Evolutionary conservation across 495 filamentous ascomycete genomes (phyloP), one percentile per base, ranked within the genome.

Genomic region (Clohesyomyces aquaticus): DNA sequence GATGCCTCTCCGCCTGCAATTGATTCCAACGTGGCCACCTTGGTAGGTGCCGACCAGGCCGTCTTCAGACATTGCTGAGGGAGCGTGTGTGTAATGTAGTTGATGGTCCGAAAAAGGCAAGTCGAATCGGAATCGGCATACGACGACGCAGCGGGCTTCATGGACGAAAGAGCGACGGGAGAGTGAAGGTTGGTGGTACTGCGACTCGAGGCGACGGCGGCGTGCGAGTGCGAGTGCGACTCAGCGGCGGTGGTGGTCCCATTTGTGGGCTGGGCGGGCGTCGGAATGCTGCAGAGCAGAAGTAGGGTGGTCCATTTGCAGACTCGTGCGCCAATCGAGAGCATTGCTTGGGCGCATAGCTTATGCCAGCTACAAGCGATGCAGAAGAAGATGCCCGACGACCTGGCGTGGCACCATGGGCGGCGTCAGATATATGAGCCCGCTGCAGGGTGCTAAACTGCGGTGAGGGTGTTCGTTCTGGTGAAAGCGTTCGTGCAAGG

Each of bases 21-120:
- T 68, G 47, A 52, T 29, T 28, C 51, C 38, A 19, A 26, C n/a
- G 57, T 11, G 4, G 57, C 23, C n/a, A 16, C 29, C 21, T 10
- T 28, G 14, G 47, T 25, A 19, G 67, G 62, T n/a, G 71, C 61
- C 32, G 69, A 61, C 76, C 79, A 78, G 27, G 76, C 71, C 1
- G 81, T 83, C 55, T 78, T 80, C 47, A 90, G 76, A 69, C 90
- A 93, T 75, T 89, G 90, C 75, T 91, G 89, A 49, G 89, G 88
- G 38, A 93, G 76, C 9, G 83, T 83, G 67, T 91, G 87, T 14
- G 89, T 91, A 60, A 93, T 89, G 75, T 91, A 91, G 74, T 93
- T 93, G 61, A 89, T 83, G 2, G 87, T 90, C 63, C 82, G 78
- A 61, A 78, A 83, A 56, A 85, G 82, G 76, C 90, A 93, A 14